Percentiles rank a stretch among this genome's conserved stretches.
phyloP scores from a whole-genome alignment of 2,329 filamentous ascomycete genomes.

The Penicillium digitatum region DNA sequence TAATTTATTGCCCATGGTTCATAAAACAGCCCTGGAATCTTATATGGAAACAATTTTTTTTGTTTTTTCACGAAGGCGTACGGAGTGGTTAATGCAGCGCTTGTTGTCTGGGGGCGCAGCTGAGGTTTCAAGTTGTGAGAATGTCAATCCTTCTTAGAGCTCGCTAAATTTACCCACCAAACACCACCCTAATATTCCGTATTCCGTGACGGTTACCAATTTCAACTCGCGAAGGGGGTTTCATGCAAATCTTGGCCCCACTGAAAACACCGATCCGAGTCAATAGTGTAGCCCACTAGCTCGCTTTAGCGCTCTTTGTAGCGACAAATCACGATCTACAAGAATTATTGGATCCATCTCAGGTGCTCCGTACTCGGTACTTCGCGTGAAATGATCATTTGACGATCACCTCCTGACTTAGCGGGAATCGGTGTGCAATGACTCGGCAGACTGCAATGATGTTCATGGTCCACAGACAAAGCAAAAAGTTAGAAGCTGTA shows the following conservation, averaged over 20 bases:
- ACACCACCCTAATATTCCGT: no score
- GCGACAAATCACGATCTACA: background rate
- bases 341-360: background rate
- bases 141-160: background rate
- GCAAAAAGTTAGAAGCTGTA: background rate
- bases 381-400: background rate
- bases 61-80: background rate
- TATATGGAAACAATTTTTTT: background rate
- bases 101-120: background rate
- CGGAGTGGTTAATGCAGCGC: background rate
- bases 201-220: background rate
- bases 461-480: background rate
- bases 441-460: background rate
- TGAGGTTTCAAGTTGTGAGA: background rate
- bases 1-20: background rate
- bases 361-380: background rate
- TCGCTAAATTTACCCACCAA: background rate
- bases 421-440: background rate
- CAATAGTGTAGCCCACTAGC: conserved; percentile 21
- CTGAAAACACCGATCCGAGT: background rate
- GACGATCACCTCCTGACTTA: background rate
- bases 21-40: background rate
- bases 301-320: conserved; percentile 6
- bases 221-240: background rate
- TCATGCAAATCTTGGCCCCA: conserved; percentile 5